Evolutionary conservation across 163 green algal species (phyloP).

Genomic region (Chlorella variabilis): DNA sequence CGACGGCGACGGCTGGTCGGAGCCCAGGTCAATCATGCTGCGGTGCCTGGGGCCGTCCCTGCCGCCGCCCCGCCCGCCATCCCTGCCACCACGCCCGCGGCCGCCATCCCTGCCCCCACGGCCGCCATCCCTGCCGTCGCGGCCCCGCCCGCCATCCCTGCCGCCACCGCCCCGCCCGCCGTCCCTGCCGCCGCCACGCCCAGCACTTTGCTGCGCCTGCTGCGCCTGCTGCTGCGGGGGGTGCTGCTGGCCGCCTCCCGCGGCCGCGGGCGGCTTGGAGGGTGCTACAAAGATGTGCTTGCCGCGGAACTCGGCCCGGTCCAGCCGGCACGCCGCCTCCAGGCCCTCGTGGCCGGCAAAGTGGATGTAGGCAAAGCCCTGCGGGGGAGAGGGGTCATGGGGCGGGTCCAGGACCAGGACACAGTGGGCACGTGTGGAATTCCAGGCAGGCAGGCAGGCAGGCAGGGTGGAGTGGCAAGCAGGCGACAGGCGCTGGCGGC

Average conservation of each 20-base stretch:
- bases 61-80: background rate
- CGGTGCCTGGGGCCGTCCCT: slow-evolving; percentile 11
- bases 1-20: background rate
- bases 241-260: background rate
- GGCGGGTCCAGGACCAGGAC: background rate
- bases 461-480: background rate
- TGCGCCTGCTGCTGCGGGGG: background rate
- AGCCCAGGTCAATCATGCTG: slow-evolving; percentile 23
- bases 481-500: background rate
- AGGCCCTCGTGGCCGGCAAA: slow-evolving; percentile 71
- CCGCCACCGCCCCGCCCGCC: background rate
- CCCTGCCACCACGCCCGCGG: background rate
- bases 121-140: background rate
- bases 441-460: background rate
- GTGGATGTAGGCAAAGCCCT: slow-evolving; percentile 90
- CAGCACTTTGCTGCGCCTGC: background rate
- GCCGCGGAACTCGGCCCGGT: slow-evolving; percentile 61
- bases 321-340: slow-evolving; percentile 59
- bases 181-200: slow-evolving; percentile 1
- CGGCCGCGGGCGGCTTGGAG: slow-evolving; percentile 32
- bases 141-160: slow-evolving; percentile 3
- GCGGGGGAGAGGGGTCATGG: background rate
- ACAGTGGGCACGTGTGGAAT: too few relatives aligned
- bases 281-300: slow-evolving; percentile 60
- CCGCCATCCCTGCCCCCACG: background rate